phyloP scores from a whole-genome alignment of 2,329 filamentous ascomycete genomes.

The Nigrospora osmanthi region DNA sequence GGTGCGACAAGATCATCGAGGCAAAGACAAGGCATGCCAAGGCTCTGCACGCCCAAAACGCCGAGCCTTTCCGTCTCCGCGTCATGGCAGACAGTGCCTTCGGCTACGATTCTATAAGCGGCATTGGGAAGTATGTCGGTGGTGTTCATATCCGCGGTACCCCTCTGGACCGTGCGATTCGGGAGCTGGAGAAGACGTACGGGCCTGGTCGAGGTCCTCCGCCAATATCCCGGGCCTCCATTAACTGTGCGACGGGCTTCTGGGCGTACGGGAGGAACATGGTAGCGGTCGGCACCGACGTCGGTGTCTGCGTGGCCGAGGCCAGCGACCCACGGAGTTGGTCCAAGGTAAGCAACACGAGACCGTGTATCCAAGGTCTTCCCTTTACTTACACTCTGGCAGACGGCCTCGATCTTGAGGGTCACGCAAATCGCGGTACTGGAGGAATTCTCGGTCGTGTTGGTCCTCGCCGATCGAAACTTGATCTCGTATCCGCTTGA shows the following conservation, averaged over 20 bases:
- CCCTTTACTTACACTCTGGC: slow-evolving; percentile 9
- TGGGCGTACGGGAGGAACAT: slow-evolving; percentile 75
- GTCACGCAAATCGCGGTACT: slow-evolving; percentile 93
- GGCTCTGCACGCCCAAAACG: slow-evolving; percentile 82
- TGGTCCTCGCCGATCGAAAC: slow-evolving; percentile 85
- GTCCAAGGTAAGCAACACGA: slow-evolving; percentile 58
- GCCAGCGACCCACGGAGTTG: slow-evolving; percentile 85
- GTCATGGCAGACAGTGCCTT: slow-evolving; percentile 93
- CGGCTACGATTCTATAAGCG: slow-evolving; percentile 60
- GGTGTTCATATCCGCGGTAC: slow-evolving; percentile 78
- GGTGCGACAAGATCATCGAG: slow-evolving; percentile 90
- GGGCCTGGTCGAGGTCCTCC: slow-evolving; percentile 62
- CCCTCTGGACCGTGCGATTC: slow-evolving; percentile 82
- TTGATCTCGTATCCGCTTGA: slow-evolving; percentile 93
- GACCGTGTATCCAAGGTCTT: background rate
- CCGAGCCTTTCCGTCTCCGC: slow-evolving; percentile 86
- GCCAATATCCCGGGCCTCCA: slow-evolving; percentile 74
- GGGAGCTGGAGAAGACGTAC: slow-evolving; percentile 76
- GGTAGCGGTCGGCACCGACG: slow-evolving; percentile 91
- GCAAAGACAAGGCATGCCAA: slow-evolving; percentile 92
- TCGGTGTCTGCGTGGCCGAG: slow-evolving; percentile 85
- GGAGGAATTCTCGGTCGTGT: slow-evolving; percentile 89
- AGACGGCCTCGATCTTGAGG: slow-evolving; percentile 68
- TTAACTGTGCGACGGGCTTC: slow-evolving; percentile 92
- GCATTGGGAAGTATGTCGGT: slow-evolving; percentile 50